phyloP scores from a whole-genome alignment of 2,329 filamentous ascomycete species.

The Xenosphaeropsis pyriputrescens region DNA sequence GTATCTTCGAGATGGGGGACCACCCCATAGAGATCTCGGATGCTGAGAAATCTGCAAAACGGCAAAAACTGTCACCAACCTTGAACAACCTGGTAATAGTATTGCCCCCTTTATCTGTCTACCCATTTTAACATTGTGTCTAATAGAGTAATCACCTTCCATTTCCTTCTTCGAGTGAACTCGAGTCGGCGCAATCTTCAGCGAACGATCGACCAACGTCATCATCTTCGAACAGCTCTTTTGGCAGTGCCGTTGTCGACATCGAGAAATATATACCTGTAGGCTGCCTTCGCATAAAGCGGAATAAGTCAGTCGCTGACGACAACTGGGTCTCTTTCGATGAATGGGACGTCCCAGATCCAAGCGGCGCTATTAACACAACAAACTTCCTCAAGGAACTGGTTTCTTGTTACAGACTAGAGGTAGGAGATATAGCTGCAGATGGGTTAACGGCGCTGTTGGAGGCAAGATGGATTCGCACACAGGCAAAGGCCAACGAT shows the following conservation, averaged over 20 bases:
- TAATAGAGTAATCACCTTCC: too few species aligned
- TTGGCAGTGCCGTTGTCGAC: background rate
- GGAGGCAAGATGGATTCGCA: constrained; percentile 14
- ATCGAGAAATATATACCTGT: constrained; percentile 1
- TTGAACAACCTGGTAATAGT: too few species aligned
- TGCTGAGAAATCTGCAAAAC: too few species aligned
- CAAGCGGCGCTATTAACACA: constrained; percentile 7
- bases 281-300: background rate
- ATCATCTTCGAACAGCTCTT: background rate
- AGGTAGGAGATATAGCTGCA: constrained; percentile 1
- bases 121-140: too few species aligned
- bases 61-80: too few species aligned
- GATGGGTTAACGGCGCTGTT: constrained; percentile 4
- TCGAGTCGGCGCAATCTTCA: background rate
- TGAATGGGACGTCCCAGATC: background rate
- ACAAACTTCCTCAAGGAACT: constrained; percentile 6
- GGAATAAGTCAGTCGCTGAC: background rate
- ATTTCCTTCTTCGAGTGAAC: too few species aligned
- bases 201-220: background rate
- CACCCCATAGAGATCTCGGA: too few species aligned
- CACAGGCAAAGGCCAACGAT: constrained; percentile 12
- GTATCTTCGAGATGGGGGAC: too few species aligned
- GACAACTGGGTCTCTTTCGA: background rate
- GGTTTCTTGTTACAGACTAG: constrained; percentile 1
- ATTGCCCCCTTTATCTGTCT: too few species aligned